Evolutionary conservation across 1,284 basidiomycete species (phyloP), one percentile per base, ranked within the genome.

Genomic region (Rhodotorula sp.): DNA sequence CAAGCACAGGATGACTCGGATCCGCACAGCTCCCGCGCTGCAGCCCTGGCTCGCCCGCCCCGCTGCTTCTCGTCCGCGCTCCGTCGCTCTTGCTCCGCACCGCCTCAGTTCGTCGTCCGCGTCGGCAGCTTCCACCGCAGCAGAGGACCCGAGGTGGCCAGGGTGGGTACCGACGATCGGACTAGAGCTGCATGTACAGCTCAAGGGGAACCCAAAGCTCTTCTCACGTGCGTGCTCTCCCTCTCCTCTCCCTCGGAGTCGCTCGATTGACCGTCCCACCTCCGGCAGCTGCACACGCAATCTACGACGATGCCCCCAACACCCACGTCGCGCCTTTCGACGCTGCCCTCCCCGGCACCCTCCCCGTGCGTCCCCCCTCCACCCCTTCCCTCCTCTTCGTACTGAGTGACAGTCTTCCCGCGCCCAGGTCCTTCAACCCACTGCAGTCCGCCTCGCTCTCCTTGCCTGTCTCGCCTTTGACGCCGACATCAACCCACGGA

Each of bases 161-260:
- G 69, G 69, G 39, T 77, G 71, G 69, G 44, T 32, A 21, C 73
- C 73, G 1, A 75, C 62, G 1, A 89, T 99, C 58, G 97, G 97
- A 36, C 90, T 99, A 60, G 96, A 99, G 80, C 92, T 95, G 19
- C 97, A 99, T 80, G 91, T 94, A 0, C 96, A 99, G 82, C 88
- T 99, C 78, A 91, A 90, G 81, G 90, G 92, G 21, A 87, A 88
- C 64, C 84, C 85, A 70, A 99, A 99, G 82, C 86, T 99, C 21
- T 98, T 99, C 83, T 97, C 94, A 63, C 83, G 91, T 92, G 69
- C 76, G 88, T 82, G 34, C 60, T 54, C n/a, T 7, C 15, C 46
- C 55, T 17, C 61, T 57, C 56, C 15, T 17, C 22, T 3, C 29
- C 19, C 10, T 36, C 29, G 22, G 7, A n/a, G 34, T 36, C 39